Evolutionary conservation across 768 basidiomycete species (phyloP).

Genomic region (Macrolepiota fuliginosa): DNA sequence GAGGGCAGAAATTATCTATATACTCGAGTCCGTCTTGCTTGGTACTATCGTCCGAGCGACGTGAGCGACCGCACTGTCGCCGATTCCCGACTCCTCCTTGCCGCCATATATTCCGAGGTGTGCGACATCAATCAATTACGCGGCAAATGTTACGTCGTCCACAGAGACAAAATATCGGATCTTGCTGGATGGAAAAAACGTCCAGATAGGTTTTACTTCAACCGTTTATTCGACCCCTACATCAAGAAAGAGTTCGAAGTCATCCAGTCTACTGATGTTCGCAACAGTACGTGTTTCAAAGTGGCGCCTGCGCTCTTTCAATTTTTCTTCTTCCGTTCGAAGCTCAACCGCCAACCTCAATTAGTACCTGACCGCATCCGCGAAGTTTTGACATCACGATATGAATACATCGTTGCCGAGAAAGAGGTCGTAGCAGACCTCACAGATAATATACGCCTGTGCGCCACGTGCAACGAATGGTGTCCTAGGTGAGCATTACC

Average conservation of each 20-base stretch:
- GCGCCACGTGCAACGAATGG: slow-evolving; percentile 85
- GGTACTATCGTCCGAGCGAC: slow-evolving; percentile 97
- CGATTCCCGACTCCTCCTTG: slow-evolving; percentile 89
- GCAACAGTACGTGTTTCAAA: slow-evolving; percentile 69
- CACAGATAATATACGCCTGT: slow-evolving; percentile 81
- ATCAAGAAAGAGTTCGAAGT: slow-evolving; percentile 98
- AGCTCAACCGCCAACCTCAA: slow-evolving; percentile 21
- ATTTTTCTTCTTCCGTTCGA: background rate
- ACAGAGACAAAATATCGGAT: slow-evolving; percentile 94
- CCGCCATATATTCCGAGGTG: slow-evolving; percentile 95
- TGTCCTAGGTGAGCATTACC: slow-evolving; percentile 69
- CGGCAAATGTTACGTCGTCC: slow-evolving; percentile 89
- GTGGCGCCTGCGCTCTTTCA: slow-evolving; percentile 5
- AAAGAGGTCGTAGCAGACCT: slow-evolving; percentile 90
- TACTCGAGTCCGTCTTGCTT: slow-evolving; percentile 86
- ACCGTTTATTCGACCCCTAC: slow-evolving; percentile 93
- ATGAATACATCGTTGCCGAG: slow-evolving; percentile 95
- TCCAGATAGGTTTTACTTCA: slow-evolving; percentile 96
- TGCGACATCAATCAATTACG: slow-evolving; percentile 94
- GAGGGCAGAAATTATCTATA: slow-evolving; percentile 67
- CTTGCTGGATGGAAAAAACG: slow-evolving; percentile 91
- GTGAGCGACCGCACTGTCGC: slow-evolving; percentile 88
- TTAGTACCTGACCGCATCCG: slow-evolving; percentile 82
- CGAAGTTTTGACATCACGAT: slow-evolving; percentile 72
- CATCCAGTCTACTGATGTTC: slow-evolving; percentile 79